Percentiles rank a stretch among this genome's conserved stretches.
These are phyloP conservation scores for Carex arenaria DNA, from an alignment of 202 grass and related monocot genomes.

Conservation along the genomic window DNA sequence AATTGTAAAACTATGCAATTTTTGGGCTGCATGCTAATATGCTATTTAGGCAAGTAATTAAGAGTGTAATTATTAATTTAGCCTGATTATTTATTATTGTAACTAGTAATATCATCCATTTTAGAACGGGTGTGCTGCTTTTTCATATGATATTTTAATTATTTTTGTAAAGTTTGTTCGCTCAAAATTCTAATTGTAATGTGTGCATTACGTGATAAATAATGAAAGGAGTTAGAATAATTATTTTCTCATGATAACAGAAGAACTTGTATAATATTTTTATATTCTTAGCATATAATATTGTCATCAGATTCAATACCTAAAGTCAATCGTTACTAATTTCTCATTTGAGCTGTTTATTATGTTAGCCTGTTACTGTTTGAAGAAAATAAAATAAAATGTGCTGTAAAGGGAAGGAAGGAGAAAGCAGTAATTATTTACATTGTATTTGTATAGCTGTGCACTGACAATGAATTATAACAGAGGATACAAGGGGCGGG, in stretches of 20 bases:
- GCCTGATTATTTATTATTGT: neutral
- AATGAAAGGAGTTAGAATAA: neutral
- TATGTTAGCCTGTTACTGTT: neutral
- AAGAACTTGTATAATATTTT: neutral
- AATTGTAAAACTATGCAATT: conserved; percentile 8
- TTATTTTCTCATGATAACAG: neutral
- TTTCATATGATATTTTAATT: neutral
- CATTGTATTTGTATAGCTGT: conserved; percentile 9
- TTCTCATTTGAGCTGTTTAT: neutral
- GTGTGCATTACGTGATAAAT: neutral
- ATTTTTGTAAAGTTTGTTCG: neutral
- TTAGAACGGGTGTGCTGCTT: neutral
- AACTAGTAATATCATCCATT: neutral
- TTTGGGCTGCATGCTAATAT: neutral
- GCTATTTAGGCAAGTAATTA: neutral
- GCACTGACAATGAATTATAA: neutral
- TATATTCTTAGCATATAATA: neutral
- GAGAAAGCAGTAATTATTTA: neutral
- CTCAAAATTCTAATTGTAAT: neutral
- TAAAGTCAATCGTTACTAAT: neutral
- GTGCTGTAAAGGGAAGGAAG: neutral
- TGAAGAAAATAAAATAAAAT: neutral
- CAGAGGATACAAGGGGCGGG: neutral
- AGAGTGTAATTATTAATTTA: neutral
- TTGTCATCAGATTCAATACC: neutral